A percentile compares a stretch with the other conserved stretches of the same genome.
phyloP scores from a whole-genome alignment of 805 yeast species.

The Kodamaea nitidulidarum region DNA sequence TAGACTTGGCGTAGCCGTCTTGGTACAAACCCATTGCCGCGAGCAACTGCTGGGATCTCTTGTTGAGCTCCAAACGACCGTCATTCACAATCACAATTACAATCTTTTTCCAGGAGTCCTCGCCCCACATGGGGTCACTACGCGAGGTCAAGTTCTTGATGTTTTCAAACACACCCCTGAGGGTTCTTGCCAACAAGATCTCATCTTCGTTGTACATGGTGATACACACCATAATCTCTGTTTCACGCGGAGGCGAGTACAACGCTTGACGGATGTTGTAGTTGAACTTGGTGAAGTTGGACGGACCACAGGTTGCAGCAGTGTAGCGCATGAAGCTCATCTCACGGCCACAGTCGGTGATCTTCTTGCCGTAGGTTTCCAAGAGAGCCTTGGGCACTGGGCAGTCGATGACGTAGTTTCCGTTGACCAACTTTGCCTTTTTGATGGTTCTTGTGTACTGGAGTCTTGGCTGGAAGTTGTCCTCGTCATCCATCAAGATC shows the following conservation, averaged over 20 bases:
- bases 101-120: constrained; percentile 89
- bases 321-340: constrained; percentile 88
- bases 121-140: constrained; percentile 81
- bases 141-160: constrained; percentile 68
- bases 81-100: constrained; percentile 88
- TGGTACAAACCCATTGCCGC: constrained; percentile 89
- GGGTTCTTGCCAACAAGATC: constrained; percentile 52
- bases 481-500: constrained; percentile 24
- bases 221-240: constrained; percentile 66
- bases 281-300: constrained; percentile 53
- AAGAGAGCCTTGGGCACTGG: constrained; percentile 38
- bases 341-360: constrained; percentile 46
- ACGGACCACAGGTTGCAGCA: constrained; percentile 91
- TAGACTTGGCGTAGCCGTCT: constrained; percentile 92
- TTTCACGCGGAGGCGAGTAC: constrained; percentile 71
- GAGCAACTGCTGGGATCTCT: constrained; percentile 71
- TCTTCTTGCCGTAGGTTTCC: constrained; percentile 31
- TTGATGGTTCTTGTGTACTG: constrained; percentile 40
- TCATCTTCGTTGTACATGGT: constrained; percentile 71
- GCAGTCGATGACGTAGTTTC: constrained; percentile 43
- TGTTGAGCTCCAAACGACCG: constrained; percentile 82
- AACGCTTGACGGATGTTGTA: constrained; percentile 83
- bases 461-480: constrained; percentile 37
- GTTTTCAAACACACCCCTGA: constrained; percentile 73
- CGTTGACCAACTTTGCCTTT: constrained; percentile 52